Base-by-base conservation (phyloP, 2,329 filamentous ascomycete genomes). In the Penicillium sclerotigenum region DNA sequence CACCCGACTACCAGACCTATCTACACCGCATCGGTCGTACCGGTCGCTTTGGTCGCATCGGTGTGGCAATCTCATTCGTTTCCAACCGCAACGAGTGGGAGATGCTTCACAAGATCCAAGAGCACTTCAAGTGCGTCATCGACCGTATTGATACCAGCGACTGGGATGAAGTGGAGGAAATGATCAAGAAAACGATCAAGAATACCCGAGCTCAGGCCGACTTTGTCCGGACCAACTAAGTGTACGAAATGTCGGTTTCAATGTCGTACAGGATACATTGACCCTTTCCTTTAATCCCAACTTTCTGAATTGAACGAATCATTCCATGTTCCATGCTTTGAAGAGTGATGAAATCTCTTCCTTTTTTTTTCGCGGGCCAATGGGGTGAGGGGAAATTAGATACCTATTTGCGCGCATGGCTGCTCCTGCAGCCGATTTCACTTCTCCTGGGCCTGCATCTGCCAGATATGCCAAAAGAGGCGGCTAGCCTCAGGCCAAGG, bases 21-120 rank as follows among this genome's bases (percentile, higher is more conserved):
- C 87, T 99, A 47, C 94, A 99, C 81, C 89, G 94, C 71, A 99
- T 99, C 66, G 94, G 94, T 59, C 91, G 94, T 70, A 99, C 94
- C 14, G 94, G 94, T 61, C 90, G 94, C 64, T 99, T 99, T 68
- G 94, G 94, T 55, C 92, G 93, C 73, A 91, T 97, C 33, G 94
- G 94, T 68, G 94, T 97, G 65, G 92, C 90, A 56, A 92, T 99
- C 71, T 95, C 89, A 62, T 97, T 99, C 67, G 90, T 99, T 51
- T 90, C 91, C 65, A 91, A 95, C 76, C 85, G 87, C 71, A 84
- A 83, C 64, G 94, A 91, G 73, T 97, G 87, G 82, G 74, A 84
- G 42, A 88, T 90, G 65, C 83, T 99, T 46, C 85, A 86, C 64
- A 77, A 83, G n/a, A 99, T 97, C 68, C 87, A 89, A 56, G 76